Conservation (phyloP, 768 basidiomycete genomes). For the Lentinula guzmanii region DNA sequence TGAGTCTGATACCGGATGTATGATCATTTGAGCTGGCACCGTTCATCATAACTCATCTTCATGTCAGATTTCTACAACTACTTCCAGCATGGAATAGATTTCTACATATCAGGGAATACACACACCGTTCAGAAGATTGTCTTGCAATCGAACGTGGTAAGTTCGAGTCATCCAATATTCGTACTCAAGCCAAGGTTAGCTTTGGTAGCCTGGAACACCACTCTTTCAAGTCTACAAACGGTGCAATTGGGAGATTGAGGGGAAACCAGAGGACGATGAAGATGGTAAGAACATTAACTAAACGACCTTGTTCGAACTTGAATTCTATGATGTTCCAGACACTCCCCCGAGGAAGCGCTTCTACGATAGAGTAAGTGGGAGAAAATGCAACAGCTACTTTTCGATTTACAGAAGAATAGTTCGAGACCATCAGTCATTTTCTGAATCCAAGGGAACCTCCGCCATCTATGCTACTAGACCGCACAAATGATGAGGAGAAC, state of each 20-base stretch:
- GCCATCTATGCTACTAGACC: constrained; percentile 76
- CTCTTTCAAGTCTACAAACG: constrained; percentile 89
- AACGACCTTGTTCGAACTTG: constrained; percentile 1
- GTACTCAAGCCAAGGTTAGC: neutral
- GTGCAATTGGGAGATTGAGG: constrained; percentile 87
- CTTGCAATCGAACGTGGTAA: constrained; percentile 82
- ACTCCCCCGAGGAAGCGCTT: constrained; percentile 71
- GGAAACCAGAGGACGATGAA: constrained; percentile 75
- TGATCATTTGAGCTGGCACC: constrained; percentile 10
- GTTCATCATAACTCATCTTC: neutral
- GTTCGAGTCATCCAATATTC: constrained; percentile 23
- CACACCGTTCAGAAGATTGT: constrained; percentile 82
- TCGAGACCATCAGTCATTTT: constrained; percentile 75
- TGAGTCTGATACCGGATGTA: constrained; percentile 48
- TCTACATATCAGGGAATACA: constrained; percentile 65
- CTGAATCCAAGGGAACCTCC: constrained; percentile 68
- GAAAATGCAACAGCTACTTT: neutral
- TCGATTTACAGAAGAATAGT: constrained; percentile 30
- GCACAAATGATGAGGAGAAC: constrained; percentile 70
- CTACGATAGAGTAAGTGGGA: constrained; percentile 51
- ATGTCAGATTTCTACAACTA: constrained; percentile 87
- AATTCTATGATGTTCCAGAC: constrained; percentile 33
- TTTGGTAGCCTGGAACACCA: constrained; percentile 74
- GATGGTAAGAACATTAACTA: constrained; percentile 43
- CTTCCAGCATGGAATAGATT: constrained; percentile 87